These are phyloP conservation scores for Penicillium paneum DNA, from an alignment of 2,329 filamentous ascomycete species.

Conservation along the genomic window DNA sequence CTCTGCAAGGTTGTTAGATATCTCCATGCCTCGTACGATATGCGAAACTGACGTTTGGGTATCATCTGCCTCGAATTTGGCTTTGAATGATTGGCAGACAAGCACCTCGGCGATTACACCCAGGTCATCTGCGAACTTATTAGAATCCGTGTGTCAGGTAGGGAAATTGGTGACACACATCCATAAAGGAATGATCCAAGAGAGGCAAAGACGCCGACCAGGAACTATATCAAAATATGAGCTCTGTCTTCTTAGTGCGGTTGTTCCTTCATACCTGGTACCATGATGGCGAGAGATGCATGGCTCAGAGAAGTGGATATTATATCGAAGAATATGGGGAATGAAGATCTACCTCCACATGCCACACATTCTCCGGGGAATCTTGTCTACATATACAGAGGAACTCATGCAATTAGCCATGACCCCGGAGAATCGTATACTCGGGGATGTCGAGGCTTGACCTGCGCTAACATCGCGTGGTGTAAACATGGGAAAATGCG, in stretches of 20 bases:
- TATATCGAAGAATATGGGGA: constrained; percentile 16
- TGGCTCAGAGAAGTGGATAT: constrained; percentile 28
- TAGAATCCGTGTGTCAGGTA: not conserved
- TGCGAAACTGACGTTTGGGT: constrained; percentile 30
- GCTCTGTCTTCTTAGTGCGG: not conserved
- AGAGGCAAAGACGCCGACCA: constrained; percentile 58
- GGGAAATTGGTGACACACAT: constrained; percentile 32
- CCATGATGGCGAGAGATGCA: constrained; percentile 57
- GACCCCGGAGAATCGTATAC: constrained; percentile 1
- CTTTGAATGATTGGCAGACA: constrained; percentile 35
- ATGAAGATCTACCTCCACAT: constrained; percentile 25
- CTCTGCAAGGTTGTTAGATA: constrained; percentile 40
- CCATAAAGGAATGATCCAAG: constrained; percentile 58
- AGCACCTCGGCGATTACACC: constrained; percentile 61
- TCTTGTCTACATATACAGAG: constrained; percentile 14
- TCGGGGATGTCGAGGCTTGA: not conserved
- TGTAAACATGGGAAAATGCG: not conserved
- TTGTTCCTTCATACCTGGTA: constrained; percentile 50
- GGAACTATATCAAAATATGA: constrained; percentile 44
- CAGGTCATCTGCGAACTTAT: constrained; percentile 45
- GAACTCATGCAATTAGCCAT: constrained; percentile 2
- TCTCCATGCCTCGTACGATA: not conserved
- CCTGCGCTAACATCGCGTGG: not conserved
- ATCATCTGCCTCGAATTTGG: constrained; percentile 31
- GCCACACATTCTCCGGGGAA: constrained; percentile 4